Evolutionary conservation across 177 flowering plant species (phyloP), one percentile per base, ranked within the genome.

Genomic region (Vitis hybrid): DNA sequence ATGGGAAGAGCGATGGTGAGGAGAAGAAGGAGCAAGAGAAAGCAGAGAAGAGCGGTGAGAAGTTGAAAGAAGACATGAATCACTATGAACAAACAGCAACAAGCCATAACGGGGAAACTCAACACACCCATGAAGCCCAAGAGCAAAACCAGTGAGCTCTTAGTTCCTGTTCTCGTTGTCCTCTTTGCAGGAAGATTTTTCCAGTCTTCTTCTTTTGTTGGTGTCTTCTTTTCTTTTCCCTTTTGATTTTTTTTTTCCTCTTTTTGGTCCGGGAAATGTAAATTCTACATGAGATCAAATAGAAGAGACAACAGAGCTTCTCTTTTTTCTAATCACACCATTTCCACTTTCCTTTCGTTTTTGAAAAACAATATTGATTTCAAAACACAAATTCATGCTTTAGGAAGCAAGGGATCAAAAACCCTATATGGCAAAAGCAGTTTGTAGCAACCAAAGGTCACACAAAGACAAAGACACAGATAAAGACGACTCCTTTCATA

Each of bases 211-310:
- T 1, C 10, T 62, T 62, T 8, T 16, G 33, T 62, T 31, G 5
- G 15, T 48, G 6, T 63, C 53, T 8, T 14, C 22, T 11, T 18
- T 18, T 33, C 31, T 73, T 62, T 66, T 58, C 26, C 19, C 39
- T 51, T 66, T 10, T 19, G 7, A 18, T 33, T 66, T 51, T 14
- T 64, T 21, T 59, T 50, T 53, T 22, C 49, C 51, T 26, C 13
- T 12, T 55, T 48, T 7, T 61, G 21, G 9, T 19, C 26, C 70
- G 68, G 62, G 70, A 51, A 70, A 31, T 77, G 76, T 73, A 76
- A 64, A 69, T 68, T 68, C 45, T 62, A 64, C 48, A 5, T 60
- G 73, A 70, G 74, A 61, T 65, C 49, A 62, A 56, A 56, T 64
- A 19, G 26, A 49, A n/a, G 39, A 22, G 6, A 49, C 31, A 57